Evolutionary conservation across 2,329 filamentous ascomycete genomes (phyloP).

Genomic region (Epicoccum sorghinum): DNA sequence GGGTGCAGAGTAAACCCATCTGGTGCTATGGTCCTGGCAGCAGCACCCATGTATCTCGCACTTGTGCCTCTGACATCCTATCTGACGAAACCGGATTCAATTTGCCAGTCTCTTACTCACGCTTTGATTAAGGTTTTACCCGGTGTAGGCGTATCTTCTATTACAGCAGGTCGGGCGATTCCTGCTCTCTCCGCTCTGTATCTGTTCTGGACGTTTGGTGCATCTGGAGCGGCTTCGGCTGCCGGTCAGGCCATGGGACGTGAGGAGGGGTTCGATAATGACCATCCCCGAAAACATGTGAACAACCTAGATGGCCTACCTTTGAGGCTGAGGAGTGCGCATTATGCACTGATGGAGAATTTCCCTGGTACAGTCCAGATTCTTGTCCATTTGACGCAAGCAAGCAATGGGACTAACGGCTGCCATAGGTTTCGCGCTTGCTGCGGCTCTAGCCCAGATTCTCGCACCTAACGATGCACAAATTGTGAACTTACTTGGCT

Average conservation of each 20-base stretch:
- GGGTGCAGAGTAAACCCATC: conserved; percentile 23
- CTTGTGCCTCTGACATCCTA: conserved; percentile 26
- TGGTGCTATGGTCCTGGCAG: conserved; percentile 21
- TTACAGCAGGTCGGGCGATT: conserved; percentile 30
- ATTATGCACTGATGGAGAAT: conserved; percentile 32
- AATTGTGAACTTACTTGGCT: conserved; percentile 29
- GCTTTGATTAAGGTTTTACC: conserved; percentile 29
- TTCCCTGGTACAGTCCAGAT: conserved; percentile 21
- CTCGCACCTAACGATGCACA: conserved; percentile 30
- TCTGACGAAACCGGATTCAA: conserved; percentile 28
- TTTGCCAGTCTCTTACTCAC: conserved; percentile 28
- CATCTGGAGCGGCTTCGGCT: conserved; percentile 26
- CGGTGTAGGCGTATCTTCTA: conserved; percentile 24
- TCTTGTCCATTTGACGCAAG: background rate
- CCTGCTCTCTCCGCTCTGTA: conserved; percentile 29
- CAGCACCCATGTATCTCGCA: conserved; percentile 28
- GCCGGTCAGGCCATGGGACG: conserved; percentile 32
- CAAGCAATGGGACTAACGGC: background rate
- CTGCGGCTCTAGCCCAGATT: conserved; percentile 29
- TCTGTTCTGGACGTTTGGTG: conserved; percentile 32
- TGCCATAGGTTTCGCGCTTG: conserved; percentile 24
- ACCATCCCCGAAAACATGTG: conserved; percentile 27
- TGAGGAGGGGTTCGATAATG: conserved; percentile 22
- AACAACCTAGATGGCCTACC: conserved; percentile 21
- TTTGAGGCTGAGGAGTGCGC: conserved; percentile 27